Conservation (phyloP, 176 grass and related monocot genomes). For the Hsuehochloa calcarea region DNA sequence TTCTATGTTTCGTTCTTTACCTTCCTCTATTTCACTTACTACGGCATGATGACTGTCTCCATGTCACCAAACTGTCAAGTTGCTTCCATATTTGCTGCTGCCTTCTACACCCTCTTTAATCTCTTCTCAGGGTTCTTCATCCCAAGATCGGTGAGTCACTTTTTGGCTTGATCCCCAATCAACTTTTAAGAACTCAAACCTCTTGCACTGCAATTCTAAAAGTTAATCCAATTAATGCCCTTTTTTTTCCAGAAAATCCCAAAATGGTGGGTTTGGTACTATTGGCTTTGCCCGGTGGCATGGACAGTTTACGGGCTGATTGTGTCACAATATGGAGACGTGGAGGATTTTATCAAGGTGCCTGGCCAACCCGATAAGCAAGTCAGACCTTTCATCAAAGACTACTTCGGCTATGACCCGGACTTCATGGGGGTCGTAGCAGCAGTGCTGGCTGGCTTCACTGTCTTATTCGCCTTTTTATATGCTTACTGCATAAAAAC, state of each 20-base stretch:
- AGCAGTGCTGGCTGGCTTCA: slow-evolving; percentile 55
- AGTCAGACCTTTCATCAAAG: slow-evolving; percentile 49
- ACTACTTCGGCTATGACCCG: slow-evolving; percentile 57
- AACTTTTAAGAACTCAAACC: slow-evolving; percentile 7
- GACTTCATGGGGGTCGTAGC: slow-evolving; percentile 73
- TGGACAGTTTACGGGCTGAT: slow-evolving; percentile 87
- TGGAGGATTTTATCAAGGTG: slow-evolving; percentile 43
- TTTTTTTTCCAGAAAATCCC: slow-evolving; percentile 70
- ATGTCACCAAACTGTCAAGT: slow-evolving; percentile 58
- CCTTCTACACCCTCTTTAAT: slow-evolving; percentile 63
- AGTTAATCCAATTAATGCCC: background rate
- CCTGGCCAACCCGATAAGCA: slow-evolving; percentile 34
- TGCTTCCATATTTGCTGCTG: slow-evolving; percentile 57
- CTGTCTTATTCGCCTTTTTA: slow-evolving; percentile 66
- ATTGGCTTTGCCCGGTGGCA: slow-evolving; percentile 62
- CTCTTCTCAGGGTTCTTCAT: slow-evolving; percentile 79
- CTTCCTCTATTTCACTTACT: slow-evolving; percentile 78
- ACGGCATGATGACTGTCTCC: slow-evolving; percentile 71
- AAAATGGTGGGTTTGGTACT: slow-evolving; percentile 85
- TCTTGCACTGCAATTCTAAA: background rate
- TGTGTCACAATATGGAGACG: slow-evolving; percentile 74
- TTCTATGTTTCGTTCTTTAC: slow-evolving; percentile 63
- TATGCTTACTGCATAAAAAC: slow-evolving; percentile 70
- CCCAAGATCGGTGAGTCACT: slow-evolving; percentile 51
- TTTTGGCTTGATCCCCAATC: background rate